These are phyloP conservation scores for Patellifolia procumbens DNA, from an alignment of 179 eudicot genomes.

Conservation along the genomic window DNA sequence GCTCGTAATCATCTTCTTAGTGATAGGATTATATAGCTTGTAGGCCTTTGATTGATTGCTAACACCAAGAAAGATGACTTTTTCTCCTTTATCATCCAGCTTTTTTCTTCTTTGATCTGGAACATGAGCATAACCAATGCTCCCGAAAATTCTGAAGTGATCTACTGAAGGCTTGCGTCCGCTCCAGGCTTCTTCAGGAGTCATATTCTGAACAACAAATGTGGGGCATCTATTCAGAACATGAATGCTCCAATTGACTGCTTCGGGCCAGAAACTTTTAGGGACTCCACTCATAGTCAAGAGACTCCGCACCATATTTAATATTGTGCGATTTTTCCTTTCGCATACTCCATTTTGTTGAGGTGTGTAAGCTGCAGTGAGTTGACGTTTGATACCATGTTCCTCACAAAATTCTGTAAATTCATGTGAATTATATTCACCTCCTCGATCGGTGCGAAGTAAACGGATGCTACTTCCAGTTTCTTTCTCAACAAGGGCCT, in stretches of 20 bases:
- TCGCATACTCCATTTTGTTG: slow-evolving; percentile 18
- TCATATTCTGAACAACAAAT: slow-evolving; percentile 18
- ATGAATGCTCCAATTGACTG: slow-evolving; percentile 6
- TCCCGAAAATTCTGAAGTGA: background rate
- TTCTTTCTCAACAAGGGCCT: slow-evolving; percentile 19
- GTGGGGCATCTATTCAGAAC: slow-evolving; percentile 6
- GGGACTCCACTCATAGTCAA: background rate
- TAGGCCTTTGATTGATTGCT: slow-evolving; percentile 14
- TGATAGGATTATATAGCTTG: slow-evolving; percentile 13
- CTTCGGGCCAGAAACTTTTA: slow-evolving; percentile 12
- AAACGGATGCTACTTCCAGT: background rate
- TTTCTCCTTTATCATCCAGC: slow-evolving; percentile 4
- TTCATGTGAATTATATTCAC: slow-evolving; percentile 13
- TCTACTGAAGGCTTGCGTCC: slow-evolving; percentile 11
- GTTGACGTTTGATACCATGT: slow-evolving; percentile 1
- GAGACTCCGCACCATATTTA: slow-evolving; percentile 17
- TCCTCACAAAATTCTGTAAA: slow-evolving; percentile 1
- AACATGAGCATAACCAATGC: slow-evolving; percentile 16
- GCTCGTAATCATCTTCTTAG: slow-evolving; percentile 7
- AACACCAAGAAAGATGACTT: slow-evolving; percentile 10
- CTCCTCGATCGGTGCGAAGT: slow-evolving; percentile 6
- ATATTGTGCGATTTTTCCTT: slow-evolving; percentile 16
- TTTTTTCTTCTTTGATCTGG: slow-evolving; percentile 5
- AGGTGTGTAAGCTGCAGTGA: slow-evolving; percentile 15
- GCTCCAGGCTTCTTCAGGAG: slow-evolving; percentile 16